Base-by-base conservation (phyloP, 352 stramenopile species). In the Globisporangium yorkense region DNA sequence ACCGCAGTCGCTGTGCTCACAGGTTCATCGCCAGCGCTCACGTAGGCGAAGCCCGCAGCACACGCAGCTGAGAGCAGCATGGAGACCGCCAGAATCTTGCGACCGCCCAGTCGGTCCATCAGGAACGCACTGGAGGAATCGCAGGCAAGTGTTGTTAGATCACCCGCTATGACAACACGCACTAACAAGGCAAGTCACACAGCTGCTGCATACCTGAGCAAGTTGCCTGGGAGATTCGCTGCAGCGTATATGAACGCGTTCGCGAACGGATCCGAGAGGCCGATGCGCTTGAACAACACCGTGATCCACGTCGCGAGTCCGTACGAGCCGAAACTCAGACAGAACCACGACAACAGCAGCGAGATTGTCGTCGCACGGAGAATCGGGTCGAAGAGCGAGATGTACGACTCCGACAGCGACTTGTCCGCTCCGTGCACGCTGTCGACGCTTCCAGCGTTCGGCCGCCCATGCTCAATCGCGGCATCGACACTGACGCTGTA, bases 301-400 rank as follows among this genome's bases (percentile, higher is more conserved):
- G 95, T 97, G 65, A 98, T 97, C 92, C 92, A 98, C 55, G 89
- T 97, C 7, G 88, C 77, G 18, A 98, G 77, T 5, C 90, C 90
- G 60, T 97, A 98, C 31, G 84, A 96, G 12, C 88, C 77, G 43
- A 89, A 89, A 44, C 80, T 92, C 49, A 89, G 72, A 51, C 79
- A 92, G 48, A 87, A 88, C 70, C 78, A 88, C 51, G 78, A 87
- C 51, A 83, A 44, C 12, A 89, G 51, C 51, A 91, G 53, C 48
- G 78, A 79, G 5, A 89, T 41, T 24, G 78, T 91, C n/a, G 81
- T 91, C 5, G 56, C 63, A 43, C 74, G 66, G 24, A 91, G 61
- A 37, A 89, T 66, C 7, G 74, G 74, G 24, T 89, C 72, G 35
- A 89, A 83, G 15, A 89, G 57, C 54, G 75, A 58, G 2, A 41